These are phyloP conservation scores for Xylogone sp. DNA, from an alignment of 2,329 filamentous ascomycete genomes.

Conservation along the genomic window DNA sequence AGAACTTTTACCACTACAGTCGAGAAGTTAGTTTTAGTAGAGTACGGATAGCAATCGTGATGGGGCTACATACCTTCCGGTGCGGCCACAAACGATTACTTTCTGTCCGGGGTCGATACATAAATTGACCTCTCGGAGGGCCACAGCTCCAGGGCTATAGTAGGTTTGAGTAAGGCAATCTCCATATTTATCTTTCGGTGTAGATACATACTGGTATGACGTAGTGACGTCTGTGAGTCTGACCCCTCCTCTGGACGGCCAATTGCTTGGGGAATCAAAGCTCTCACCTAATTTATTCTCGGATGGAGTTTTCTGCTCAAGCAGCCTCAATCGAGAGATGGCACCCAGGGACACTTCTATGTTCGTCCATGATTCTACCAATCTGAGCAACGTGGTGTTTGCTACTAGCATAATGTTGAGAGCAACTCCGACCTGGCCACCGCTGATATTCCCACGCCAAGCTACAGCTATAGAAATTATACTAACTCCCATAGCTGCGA, in stretches of 20 bases:
- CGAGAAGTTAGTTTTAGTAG: neutral
- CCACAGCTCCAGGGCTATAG: slow-evolving; percentile 19
- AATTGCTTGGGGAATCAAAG: slow-evolving; percentile 16
- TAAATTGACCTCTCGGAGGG: slow-evolving; percentile 33
- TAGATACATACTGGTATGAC: slow-evolving; percentile 24
- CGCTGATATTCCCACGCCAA: slow-evolving; percentile 1
- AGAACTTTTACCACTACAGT: slow-evolving; percentile 33
- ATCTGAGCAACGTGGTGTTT: slow-evolving; percentile 15
- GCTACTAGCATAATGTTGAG: slow-evolving; percentile 18
- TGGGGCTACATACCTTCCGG: slow-evolving; percentile 34
- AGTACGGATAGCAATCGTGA: neutral
- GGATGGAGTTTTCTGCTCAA: slow-evolving; percentile 33
- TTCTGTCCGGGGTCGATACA: slow-evolving; percentile 45
- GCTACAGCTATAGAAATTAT: slow-evolving; percentile 2
- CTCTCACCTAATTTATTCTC: slow-evolving; percentile 25
- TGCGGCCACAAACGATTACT: slow-evolving; percentile 49
- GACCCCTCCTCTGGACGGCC: slow-evolving; percentile 30
- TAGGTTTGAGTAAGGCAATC: slow-evolving; percentile 30
- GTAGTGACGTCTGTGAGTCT: slow-evolving; percentile 28
- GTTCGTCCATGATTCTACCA: slow-evolving; percentile 7
- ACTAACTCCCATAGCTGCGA: slow-evolving; percentile 6
- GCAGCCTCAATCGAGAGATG: slow-evolving; percentile 3
- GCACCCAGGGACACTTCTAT: slow-evolving; percentile 10
- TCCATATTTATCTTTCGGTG: slow-evolving; percentile 17
- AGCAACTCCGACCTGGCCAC: slow-evolving; percentile 9